A percentile compares a stretch with the other conserved stretches of the same genome.
phyloP scores from a whole-genome alignment of 345 rosid genomes.

The Lenwebbia sp. region DNA sequence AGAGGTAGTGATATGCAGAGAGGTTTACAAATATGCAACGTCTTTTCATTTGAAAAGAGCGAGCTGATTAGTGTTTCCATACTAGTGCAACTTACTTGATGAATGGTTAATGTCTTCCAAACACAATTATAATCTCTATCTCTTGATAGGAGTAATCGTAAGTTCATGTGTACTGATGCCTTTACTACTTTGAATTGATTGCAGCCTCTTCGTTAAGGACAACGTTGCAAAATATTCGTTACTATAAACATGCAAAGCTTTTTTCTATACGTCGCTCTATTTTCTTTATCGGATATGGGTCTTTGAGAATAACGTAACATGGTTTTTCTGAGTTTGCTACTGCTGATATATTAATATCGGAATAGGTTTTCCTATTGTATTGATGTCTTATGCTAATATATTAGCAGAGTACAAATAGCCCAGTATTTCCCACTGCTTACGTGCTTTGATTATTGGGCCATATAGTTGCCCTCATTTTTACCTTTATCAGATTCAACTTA shows the following conservation, averaged over 20 bases:
- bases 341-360: background rate
- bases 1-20: conserved; percentile 37
- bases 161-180: background rate
- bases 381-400: background rate
- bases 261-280: background rate
- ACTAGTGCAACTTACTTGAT: background rate
- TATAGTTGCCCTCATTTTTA: background rate
- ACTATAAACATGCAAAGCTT: background rate
- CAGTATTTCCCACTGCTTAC: background rate
- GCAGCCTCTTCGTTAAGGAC: background rate
- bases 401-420: background rate
- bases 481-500: background rate
- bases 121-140: background rate
- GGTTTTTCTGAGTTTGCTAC: background rate
- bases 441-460: too few relatives aligned
- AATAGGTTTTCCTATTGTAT: background rate
- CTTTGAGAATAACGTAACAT: background rate
- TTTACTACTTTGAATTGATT: background rate
- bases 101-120: background rate
- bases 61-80: background rate
- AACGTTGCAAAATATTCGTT: background rate
- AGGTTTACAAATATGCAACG: background rate
- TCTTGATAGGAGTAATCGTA: background rate
- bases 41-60: background rate
- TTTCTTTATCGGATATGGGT: background rate